A percentile compares a stretch with the other conserved stretches of the same genome.
Conservation (phyloP, 345 rosid species). For the Excoecaria agallocha region DNA sequence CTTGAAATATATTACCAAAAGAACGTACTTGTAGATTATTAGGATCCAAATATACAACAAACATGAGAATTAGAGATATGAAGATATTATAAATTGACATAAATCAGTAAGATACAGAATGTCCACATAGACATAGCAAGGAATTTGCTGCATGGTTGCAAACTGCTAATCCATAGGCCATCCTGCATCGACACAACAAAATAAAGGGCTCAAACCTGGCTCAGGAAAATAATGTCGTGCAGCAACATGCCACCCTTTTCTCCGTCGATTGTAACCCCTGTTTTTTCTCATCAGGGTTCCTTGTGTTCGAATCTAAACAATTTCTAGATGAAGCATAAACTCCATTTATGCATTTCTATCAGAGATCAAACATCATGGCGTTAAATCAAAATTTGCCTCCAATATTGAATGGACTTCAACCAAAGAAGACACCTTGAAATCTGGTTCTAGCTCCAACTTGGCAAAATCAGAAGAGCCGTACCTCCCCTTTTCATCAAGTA, state of each 20-base stretch:
- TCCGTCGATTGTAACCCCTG: neutral
- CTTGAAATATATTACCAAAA: neutral
- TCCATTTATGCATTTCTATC: neutral
- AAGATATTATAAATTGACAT: neutral
- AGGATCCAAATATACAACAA: neutral
- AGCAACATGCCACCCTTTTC: neutral
- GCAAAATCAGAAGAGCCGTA: conserved; percentile 54
- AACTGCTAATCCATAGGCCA: no score
- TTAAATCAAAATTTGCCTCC: conserved; percentile 63
- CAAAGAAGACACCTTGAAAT: conserved; percentile 74
- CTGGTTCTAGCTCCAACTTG: conserved; percentile 49
- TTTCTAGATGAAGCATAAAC: neutral
- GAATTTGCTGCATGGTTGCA: no score
- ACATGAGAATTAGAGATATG: neutral
- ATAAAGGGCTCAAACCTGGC: neutral
- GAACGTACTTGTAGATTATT: neutral
- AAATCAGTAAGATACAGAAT: no score
- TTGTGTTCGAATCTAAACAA: neutral
- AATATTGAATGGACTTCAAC: conserved; percentile 51
- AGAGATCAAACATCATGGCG: conserved; percentile 34
- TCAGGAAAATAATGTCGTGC: neutral
- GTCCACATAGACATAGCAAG: no score
- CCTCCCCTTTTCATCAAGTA: conserved; percentile 80
- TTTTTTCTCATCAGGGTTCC: neutral
- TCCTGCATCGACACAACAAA: no score